Evolutionary conservation across 2,329 filamentous ascomycete genomes (phyloP).

Genomic region (Calonectria pauciramosa): DNA sequence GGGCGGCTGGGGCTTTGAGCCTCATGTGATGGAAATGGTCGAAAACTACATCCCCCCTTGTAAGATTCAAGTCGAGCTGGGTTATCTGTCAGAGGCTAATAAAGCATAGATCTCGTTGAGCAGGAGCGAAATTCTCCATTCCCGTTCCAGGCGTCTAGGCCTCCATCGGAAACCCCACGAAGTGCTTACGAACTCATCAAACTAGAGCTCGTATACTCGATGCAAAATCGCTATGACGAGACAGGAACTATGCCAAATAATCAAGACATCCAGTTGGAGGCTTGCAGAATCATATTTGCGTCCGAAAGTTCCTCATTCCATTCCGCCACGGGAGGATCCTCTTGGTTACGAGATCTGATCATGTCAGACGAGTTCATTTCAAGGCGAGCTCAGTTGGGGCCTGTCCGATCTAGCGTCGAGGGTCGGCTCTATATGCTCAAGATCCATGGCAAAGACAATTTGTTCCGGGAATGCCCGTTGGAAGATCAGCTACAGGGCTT

Average conservation of each 20-base stretch:
- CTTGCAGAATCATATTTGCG: not conserved
- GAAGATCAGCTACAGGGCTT: not conserved
- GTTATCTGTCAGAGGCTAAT: not conserved
- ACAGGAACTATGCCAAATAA: not conserved
- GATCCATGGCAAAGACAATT: not conserved
- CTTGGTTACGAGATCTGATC: slow-evolving; percentile 2
- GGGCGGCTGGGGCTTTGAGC: slow-evolving; percentile 39
- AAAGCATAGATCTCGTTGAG: not conserved
- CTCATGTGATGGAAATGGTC: slow-evolving; percentile 3
- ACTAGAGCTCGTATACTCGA: not conserved
- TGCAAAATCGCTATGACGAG: not conserved
- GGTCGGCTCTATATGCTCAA: not conserved
- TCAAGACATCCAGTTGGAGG: not conserved
- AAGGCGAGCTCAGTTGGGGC: not conserved
- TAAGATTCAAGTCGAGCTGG: not conserved
- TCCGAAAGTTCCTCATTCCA: not conserved
- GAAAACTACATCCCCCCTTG: not conserved
- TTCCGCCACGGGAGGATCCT: not conserved
- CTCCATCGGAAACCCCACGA: not conserved
- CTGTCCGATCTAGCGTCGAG: not conserved
- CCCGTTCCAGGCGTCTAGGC: not conserved
- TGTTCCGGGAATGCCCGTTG: not conserved
- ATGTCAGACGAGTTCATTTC: not conserved
- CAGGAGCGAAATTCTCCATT: not conserved
- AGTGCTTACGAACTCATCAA: not conserved